Percentiles rank a stretch among this genome's conserved stretches.
Conservation (phyloP, 2,329 filamentous ascomycete genomes). For the Ophiocordyceps polyrhachis-furcata region DNA sequence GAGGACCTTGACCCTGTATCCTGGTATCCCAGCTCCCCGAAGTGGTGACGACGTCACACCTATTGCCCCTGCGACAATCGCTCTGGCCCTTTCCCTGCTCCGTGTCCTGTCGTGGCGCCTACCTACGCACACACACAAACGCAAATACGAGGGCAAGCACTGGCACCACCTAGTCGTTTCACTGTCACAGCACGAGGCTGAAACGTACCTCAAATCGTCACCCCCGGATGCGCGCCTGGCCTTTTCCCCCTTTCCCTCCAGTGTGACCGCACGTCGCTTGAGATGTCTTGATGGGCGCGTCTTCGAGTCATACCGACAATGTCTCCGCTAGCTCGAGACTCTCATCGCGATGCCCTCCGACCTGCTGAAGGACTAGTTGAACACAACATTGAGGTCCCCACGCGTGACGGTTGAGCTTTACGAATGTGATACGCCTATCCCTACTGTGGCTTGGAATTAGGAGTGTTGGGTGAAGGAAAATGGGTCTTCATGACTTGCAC, state of each 20-base stretch:
- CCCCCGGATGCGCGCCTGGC: not conserved
- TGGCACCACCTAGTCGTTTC: not conserved
- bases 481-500: not conserved
- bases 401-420: not conserved
- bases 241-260: not conserved
- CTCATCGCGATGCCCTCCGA: not conserved
- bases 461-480: not conserved
- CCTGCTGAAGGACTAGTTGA: not conserved
- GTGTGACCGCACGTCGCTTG: not conserved
- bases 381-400: not conserved
- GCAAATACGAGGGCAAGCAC: not conserved
- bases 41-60: constrained; percentile 6
- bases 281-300: not conserved
- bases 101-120: not conserved
- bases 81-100: not conserved
- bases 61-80: not conserved
- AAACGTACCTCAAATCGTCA: not conserved
- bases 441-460: not conserved
- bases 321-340: not conserved
- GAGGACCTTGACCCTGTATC: constrained; percentile 24
- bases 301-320: not conserved
- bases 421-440: not conserved
- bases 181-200: not conserved
- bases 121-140: not conserved
- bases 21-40: constrained; percentile 16